Evolutionary conservation across 208 protist genomes (phyloP).

Genomic region (Novymonas esmeraldas): DNA sequence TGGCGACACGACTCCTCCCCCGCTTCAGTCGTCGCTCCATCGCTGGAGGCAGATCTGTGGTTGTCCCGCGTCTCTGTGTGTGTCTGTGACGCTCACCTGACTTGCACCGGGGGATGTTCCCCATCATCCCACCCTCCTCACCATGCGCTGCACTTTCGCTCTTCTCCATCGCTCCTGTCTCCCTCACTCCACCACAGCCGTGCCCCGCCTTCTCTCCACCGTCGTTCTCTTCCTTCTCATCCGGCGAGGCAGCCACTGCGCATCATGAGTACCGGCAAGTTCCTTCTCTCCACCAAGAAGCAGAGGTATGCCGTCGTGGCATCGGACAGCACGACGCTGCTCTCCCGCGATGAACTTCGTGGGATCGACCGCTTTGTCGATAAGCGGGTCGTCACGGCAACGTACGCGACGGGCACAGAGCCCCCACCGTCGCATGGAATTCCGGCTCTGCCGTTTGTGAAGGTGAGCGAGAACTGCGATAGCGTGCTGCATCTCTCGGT

Average conservation of each 20-base stretch:
- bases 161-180: too few species aligned
- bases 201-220: background rate
- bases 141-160: too few species aligned
- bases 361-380: constrained; percentile 59
- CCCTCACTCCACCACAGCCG: constrained; percentile 1
- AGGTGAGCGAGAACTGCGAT: constrained; percentile 47
- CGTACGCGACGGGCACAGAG: constrained; percentile 25
- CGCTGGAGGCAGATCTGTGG: too few species aligned
- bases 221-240: background rate
- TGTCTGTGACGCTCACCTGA: background rate
- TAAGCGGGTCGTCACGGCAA: constrained; percentile 39
- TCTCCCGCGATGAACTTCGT: constrained; percentile 55
- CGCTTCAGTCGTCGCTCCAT: too few species aligned
- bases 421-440: constrained; percentile 47
- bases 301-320: constrained; percentile 63
- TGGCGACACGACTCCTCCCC: too few species aligned
- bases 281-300: constrained; percentile 50
- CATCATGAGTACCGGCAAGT: constrained; percentile 29
- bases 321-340: constrained; percentile 46
- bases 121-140: too few species aligned
- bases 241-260: background rate
- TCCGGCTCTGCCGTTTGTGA: constrained; percentile 67
- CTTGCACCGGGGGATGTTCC: too few species aligned
- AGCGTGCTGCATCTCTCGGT: constrained; percentile 51
- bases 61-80: background rate